Conservation (phyloP, 257 asterid species). For the Schizonepeta tenuifolia region DNA sequence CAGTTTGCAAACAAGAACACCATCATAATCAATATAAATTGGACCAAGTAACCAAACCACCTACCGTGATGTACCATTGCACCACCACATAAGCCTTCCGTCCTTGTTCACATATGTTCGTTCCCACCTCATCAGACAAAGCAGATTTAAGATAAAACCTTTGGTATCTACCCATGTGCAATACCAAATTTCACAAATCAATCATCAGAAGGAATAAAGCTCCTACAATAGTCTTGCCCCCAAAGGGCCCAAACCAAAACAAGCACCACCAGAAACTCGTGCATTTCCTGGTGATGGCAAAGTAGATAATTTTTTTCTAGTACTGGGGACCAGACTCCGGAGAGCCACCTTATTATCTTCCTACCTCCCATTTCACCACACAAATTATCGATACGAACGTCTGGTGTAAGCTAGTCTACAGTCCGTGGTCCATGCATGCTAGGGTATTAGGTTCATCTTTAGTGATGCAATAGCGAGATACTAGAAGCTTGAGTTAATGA, state of each 20-base stretch:
- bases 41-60: slow-evolving; percentile 21
- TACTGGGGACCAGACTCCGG: slow-evolving; percentile 19
- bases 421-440: background rate
- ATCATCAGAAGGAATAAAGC: slow-evolving; percentile 1
- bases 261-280: slow-evolving; percentile 27
- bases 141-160: slow-evolving; percentile 27
- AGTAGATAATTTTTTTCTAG: slow-evolving; percentile 14
- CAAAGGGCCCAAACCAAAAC: slow-evolving; percentile 21
- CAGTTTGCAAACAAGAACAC: slow-evolving; percentile 33
- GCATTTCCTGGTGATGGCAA: slow-evolving; percentile 12
- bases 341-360: slow-evolving; percentile 12
- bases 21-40: slow-evolving; percentile 27
- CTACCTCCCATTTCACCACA: slow-evolving; percentile 25
- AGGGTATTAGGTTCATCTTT: background rate
- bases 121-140: slow-evolving; percentile 25
- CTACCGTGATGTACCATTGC: slow-evolving; percentile 34
- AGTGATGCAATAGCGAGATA: background rate
- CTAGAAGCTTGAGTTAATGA: background rate
- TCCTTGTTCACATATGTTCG: slow-evolving; percentile 14
- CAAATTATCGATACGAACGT: background rate
- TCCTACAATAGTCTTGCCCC: slow-evolving; percentile 17
- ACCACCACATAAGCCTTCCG: slow-evolving; percentile 12
- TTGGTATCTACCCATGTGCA: slow-evolving; percentile 34
- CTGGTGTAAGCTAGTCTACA: background rate
- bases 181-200: slow-evolving; percentile 30